A percentile compares a stretch with the other conserved stretches of the same genome.
Evolutionary conservation across 495 filamentous ascomycete genomes (phyloP).

Genomic region (Monascus purpureus): DNA sequence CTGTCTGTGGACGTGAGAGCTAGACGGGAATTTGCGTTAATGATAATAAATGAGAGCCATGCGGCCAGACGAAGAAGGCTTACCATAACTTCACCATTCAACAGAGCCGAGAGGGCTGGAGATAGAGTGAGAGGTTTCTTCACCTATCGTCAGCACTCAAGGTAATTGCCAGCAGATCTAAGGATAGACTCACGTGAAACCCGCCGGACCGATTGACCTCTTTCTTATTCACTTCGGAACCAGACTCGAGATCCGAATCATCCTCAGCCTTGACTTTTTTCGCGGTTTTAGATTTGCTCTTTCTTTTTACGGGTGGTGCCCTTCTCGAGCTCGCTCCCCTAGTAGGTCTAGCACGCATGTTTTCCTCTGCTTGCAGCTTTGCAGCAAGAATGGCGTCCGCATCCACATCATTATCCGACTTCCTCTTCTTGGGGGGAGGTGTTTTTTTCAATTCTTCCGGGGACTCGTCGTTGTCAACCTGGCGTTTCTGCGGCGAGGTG

Average conservation of each 20-base stretch:
- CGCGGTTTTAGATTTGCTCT: constrained; percentile 57
- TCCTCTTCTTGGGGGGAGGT: constrained; percentile 41
- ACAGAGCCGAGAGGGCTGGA: constrained; percentile 46
- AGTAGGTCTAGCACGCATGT: constrained; percentile 57
- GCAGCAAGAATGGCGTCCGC: constrained; percentile 78
- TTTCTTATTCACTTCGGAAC: constrained; percentile 47
- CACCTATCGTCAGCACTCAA: no score
- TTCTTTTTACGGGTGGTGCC: constrained; percentile 46
- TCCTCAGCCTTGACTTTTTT: constrained; percentile 65
- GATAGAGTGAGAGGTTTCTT: constrained; percentile 58
- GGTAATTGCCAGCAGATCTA: constrained; percentile 1
- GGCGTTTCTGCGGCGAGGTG: constrained; percentile 42
- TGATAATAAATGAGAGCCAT: neutral
- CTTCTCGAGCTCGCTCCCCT: constrained; percentile 47
- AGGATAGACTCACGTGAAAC: constrained; percentile 44
- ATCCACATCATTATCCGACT: constrained; percentile 42
- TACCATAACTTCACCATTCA: constrained; percentile 49
- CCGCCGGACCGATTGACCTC: constrained; percentile 50
- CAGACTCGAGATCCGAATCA: constrained; percentile 59
- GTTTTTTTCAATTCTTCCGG: constrained; percentile 30
- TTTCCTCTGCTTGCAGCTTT: constrained; percentile 83
- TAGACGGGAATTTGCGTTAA: constrained; percentile 14
- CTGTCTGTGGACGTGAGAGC: constrained; percentile 86
- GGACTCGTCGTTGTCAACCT: constrained; percentile 33
- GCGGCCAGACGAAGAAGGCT: constrained; percentile 5